phyloP scores from a whole-genome alignment of 345 rosid genomes.

The Dovyalis caffra region DNA sequence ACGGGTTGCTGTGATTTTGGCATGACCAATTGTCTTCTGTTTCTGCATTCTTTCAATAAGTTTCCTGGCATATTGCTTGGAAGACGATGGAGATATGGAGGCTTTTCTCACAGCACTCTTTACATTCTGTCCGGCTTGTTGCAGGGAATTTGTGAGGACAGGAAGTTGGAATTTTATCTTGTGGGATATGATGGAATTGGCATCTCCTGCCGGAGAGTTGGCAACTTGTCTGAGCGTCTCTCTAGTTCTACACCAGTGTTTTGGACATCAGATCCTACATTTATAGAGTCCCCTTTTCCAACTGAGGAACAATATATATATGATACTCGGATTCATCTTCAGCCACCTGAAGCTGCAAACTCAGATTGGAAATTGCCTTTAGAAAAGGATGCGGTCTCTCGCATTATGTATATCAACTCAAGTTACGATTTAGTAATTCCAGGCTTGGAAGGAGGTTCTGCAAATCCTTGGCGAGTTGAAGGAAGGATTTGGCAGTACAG shows the following conservation, averaged over 20 bases:
- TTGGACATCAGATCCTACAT: constrained; percentile 58
- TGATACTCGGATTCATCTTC: constrained; percentile 48
- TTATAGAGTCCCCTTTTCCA: constrained; percentile 48
- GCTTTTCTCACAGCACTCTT: constrained; percentile 9
- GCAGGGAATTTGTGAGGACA: constrained; percentile 71
- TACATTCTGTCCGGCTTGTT: constrained; percentile 25
- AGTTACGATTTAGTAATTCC: constrained; percentile 52
- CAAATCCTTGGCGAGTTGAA: constrained; percentile 44
- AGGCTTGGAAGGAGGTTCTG: constrained; percentile 32
- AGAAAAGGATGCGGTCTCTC: constrained; percentile 43
- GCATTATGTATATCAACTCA: constrained; percentile 58
- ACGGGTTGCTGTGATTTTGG: constrained; percentile 8
- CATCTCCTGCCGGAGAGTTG: constrained; percentile 69
- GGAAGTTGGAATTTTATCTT: constrained; percentile 66
- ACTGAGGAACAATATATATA: constrained; percentile 51
- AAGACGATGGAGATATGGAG: constrained; percentile 10
- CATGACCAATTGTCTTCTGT: not conserved
- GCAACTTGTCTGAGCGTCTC: constrained; percentile 45
- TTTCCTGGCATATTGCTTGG: not conserved
- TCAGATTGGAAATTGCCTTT: constrained; percentile 4
- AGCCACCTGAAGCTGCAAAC: constrained; percentile 33
- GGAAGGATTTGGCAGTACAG: constrained; percentile 84
- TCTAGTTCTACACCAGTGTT: constrained; percentile 57
- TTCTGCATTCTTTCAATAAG: not conserved
- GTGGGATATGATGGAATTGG: constrained; percentile 76